Evolutionary conservation across 164 flowering plant species (phyloP), one percentile per base, ranked within the genome.

Genomic region (Platanus orientalis): DNA sequence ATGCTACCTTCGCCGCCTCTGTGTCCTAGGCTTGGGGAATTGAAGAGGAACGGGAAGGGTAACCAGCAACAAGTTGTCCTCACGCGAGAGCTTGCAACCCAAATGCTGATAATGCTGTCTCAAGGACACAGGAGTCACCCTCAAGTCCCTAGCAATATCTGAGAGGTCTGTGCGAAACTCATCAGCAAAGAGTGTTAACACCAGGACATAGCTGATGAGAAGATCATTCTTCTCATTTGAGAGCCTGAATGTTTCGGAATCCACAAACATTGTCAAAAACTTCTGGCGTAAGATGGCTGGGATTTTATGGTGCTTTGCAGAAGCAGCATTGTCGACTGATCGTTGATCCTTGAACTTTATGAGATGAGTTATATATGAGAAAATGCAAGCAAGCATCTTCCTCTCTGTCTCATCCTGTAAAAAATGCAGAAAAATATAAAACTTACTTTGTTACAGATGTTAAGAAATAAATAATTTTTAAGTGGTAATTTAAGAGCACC

Each of bases 101-200:
- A 94, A 64, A 34, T 71, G 59, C 62, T 60, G 67, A 61, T 61
- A 85, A 70, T 85, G 76, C 2, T 39, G 30, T 63, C 89, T 83
- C 68, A 91, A 17, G 0, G 26, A 28, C 0, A 71, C 0, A 2
- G 62, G 26, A 58, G 73, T 68, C 79, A 82, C 81, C 58, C 78
- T 83, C 63, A 95, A 81, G 73, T 95, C 99, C 63, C 57, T 83
- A 1, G 89, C 84, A 60, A 95, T 87, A 58, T 95, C 99, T 24
- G 82, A 10, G 2, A 70, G 67, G 63, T 84, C 80, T 13, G 88
- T 83, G 16, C 42, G 49, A 72, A 87, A 95, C 6, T 74, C 72
- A 71, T 92, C 99, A 25, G 67, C 88, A 73, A 65, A 69, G 14
- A 94, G 78, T 9, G 96, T 76, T n/a, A 91, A 95, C 42, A 94